Base-by-base conservation (phyloP, 495 filamentous ascomycete genomes). In the Amniculicola lignicola region DNA sequence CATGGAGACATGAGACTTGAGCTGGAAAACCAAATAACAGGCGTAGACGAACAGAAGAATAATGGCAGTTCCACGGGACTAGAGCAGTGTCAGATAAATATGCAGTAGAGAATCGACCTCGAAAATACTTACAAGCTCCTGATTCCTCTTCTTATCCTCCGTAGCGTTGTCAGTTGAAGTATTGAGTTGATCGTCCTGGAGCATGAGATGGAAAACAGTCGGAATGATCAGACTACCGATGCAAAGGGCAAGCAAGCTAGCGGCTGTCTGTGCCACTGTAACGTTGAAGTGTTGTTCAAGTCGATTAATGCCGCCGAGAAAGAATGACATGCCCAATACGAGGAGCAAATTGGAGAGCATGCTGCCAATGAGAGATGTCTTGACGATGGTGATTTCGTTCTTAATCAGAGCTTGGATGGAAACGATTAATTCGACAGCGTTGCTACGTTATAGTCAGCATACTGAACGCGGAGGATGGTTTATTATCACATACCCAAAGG, bases 241-340 rank as follows among this genome's bases (percentile, higher is more conserved):
- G 14, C 87, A 85, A 16, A 96, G 73, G 2, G 89, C 83, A 1
- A 96, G 76, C 12, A 96, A 70, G 71, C 83, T 88, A 23, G 90
- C 82, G 1, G 91, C 90, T 0, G 91, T 96, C 67, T 95, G 89
- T 1, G 91, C 91, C n/a, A 96, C 90, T 2, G 86, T 88, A 1
- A 87, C 81, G 72, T 96, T 96, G 79, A 96, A 96, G 67, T 82
- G 83, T 61, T 96, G 91, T 64, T 95, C 86, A 25, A 79, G 57
- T 18, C 91, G 82, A 42, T 85, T 82, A 41, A 93, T 68, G 24
- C 91, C 91, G 25, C 91, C 90, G 44, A 86, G 86, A 72, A 94
- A 89, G 77, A 96, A 96, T 67, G 84, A 90, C 85, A 93, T 91
- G 15, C 91, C 91, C 74, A 96, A 75, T 29, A 96, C 92, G 16